A percentile compares a stretch with the other conserved stretches of the same genome.
Conservation (phyloP, 495 filamentous ascomycete genomes). For the Penicillium subrubescens region DNA sequence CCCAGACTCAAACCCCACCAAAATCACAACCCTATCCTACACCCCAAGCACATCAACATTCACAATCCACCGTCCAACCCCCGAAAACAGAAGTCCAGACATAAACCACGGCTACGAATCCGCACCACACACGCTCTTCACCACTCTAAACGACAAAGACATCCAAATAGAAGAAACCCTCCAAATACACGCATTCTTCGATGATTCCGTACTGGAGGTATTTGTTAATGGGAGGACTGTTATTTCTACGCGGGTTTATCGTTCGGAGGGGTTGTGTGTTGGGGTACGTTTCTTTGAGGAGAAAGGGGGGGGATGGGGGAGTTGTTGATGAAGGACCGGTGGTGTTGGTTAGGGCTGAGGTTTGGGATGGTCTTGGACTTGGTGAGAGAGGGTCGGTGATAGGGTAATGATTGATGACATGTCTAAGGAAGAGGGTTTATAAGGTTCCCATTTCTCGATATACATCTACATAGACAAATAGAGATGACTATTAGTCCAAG, state of each 20-base stretch:
- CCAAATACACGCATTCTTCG: slow-evolving; percentile 38
- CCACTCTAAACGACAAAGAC: slow-evolving; percentile 18
- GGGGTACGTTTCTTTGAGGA: slow-evolving; percentile 31
- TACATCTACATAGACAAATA: background rate
- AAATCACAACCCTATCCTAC: slow-evolving; percentile 34
- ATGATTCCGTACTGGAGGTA: slow-evolving; percentile 42
- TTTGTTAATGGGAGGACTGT: slow-evolving; percentile 44
- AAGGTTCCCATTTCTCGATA: background rate
- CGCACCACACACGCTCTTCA: slow-evolving; percentile 43
- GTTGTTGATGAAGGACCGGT: background rate
- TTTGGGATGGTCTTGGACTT: slow-evolving; percentile 40
- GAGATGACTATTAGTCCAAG: background rate
- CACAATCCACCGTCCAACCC: slow-evolving; percentile 33
- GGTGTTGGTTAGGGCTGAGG: slow-evolving; percentile 25
- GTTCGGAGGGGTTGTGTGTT: slow-evolving; percentile 13
- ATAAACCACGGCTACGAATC: slow-evolving; percentile 37
- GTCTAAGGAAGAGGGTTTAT: background rate
- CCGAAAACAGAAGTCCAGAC: slow-evolving; percentile 14
- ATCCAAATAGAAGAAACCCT: slow-evolving; percentile 36
- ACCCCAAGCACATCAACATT: slow-evolving; percentile 34
- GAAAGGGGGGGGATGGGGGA: background rate
- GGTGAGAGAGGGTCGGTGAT: slow-evolving; percentile 8
- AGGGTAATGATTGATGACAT: background rate
- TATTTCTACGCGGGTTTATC: slow-evolving; percentile 41
- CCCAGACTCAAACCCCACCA: slow-evolving; percentile 14